phyloP scores from a whole-genome alignment of 768 basidiomycete species.

The Xerocomellus dryophilus region DNA sequence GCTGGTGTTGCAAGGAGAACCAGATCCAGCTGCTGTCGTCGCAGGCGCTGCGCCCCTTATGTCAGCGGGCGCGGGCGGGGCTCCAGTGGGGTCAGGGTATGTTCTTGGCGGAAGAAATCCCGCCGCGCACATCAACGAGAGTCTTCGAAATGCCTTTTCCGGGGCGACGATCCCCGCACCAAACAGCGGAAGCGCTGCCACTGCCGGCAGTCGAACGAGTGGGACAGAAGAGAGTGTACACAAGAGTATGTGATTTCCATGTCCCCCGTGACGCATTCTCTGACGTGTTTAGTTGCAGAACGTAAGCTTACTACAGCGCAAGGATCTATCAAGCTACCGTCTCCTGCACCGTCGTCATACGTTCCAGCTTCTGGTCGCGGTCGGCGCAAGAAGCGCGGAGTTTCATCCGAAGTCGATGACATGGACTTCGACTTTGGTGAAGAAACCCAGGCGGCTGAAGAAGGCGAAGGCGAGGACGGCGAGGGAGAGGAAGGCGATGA shows the following conservation, averaged over 20 bases:
- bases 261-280: background rate
- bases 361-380: constrained; percentile 29
- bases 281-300: constrained; percentile 19
- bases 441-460: constrained; percentile 29
- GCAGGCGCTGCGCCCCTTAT: constrained; percentile 27
- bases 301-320: constrained; percentile 30
- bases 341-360: constrained; percentile 34
- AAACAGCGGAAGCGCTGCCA: background rate
- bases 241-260: constrained; percentile 24
- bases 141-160: constrained; percentile 36
- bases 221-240: constrained; percentile 27
- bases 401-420: constrained; percentile 35
- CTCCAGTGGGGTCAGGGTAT: constrained; percentile 22
- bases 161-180: constrained; percentile 26
- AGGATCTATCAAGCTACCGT: constrained; percentile 34
- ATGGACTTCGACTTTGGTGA: constrained; percentile 35
- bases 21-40: constrained; percentile 33
- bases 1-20: constrained; percentile 44
- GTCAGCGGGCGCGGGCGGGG: constrained; percentile 12
- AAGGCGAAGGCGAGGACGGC: constrained; percentile 33
- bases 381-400: constrained; percentile 35
- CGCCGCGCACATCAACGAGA: constrained; percentile 40
- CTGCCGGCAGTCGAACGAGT: constrained; percentile 14
- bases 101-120: constrained; percentile 38
- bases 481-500: constrained; percentile 49